phyloP scores from a whole-genome alignment of 1,139 yeast genomes.

The Yamadazyma atmosphaerica region DNA sequence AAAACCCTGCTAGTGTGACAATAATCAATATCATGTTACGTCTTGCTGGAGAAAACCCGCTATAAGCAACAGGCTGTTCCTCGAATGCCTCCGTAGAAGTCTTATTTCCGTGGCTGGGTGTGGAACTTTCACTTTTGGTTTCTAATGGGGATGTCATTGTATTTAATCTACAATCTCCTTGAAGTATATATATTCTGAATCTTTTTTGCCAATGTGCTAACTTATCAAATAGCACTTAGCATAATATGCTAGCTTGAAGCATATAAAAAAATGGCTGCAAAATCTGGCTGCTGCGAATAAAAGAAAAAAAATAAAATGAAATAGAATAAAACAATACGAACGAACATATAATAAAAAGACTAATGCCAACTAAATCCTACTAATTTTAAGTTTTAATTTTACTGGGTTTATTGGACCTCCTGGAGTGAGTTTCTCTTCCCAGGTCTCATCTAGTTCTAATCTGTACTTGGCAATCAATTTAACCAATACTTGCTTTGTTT shows the following conservation, averaged over 20 bases:
- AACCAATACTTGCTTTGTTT: constrained; percentile 39
- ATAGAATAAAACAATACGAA: background rate
- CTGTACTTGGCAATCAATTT: constrained; percentile 35
- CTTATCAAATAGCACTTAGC: too few species aligned
- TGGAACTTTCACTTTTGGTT: background rate
- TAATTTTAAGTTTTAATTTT: constrained; percentile 17
- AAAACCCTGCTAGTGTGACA: constrained; percentile 51
- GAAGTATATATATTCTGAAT: too few species aligned
- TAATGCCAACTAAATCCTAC: constrained; percentile 1
- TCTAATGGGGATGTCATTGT: background rate
- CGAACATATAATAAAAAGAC: background rate
- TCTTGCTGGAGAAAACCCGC: constrained; percentile 15
- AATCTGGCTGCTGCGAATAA: background rate
- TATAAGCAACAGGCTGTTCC: background rate
- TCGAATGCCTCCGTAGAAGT: too few species aligned
- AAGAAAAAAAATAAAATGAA: background rate
- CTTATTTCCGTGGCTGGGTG: too few species aligned
- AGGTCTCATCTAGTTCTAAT: constrained; percentile 37
- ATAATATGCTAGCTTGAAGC: too few species aligned
- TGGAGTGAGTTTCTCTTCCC: constrained; percentile 56
- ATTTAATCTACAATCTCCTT: too few species aligned
- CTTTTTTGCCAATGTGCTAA: too few species aligned
- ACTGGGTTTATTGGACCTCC: constrained; percentile 31
- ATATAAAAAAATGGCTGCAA: background rate
- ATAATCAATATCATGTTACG: constrained; percentile 27